Conservation (phyloP, 768 basidiomycete species). For the Lepiota brunneoincarnata region DNA sequence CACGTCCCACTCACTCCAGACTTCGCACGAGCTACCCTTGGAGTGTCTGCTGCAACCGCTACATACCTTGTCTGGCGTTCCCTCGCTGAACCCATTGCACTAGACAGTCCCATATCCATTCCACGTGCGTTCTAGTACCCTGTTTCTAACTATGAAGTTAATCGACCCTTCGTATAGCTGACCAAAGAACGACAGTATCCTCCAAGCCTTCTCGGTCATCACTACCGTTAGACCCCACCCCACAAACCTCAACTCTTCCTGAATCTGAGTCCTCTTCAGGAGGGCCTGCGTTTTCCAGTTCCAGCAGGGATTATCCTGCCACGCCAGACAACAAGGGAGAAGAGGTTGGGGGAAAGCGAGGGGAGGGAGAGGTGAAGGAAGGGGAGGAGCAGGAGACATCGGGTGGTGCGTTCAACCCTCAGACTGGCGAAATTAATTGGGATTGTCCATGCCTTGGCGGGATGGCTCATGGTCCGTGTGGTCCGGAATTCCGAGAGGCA, state of each 20-base stretch:
- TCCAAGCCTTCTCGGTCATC: conserved; percentile 10
- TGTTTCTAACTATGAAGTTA: not conserved
- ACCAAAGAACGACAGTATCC: conserved; percentile 15
- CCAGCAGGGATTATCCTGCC: conserved; percentile 1
- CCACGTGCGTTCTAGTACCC: not conserved
- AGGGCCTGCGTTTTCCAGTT: not conserved
- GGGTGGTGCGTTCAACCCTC: conserved; percentile 83
- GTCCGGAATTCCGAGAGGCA: conserved; percentile 87
- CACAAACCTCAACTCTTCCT: conserved; percentile 12
- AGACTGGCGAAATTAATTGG: conserved; percentile 99
- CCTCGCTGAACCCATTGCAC: conserved; percentile 40
- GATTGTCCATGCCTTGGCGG: conserved; percentile 98
- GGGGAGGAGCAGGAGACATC: conserved; percentile 12
- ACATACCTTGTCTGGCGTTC: conserved; percentile 50
- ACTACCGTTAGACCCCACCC: conserved; percentile 18
- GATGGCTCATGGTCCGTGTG: conserved; percentile 98
- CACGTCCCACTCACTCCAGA: conserved; percentile 11
- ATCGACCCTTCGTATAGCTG: not conserved
- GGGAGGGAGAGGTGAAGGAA: conserved; percentile 15
- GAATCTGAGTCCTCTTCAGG: conserved; percentile 15
- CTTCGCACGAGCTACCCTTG: conserved; percentile 31
- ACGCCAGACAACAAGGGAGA: not conserved
- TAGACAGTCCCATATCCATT: conserved; percentile 37
- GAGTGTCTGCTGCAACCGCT: conserved; percentile 41
- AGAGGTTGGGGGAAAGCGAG: not conserved